Evolutionary conservation across 768 basidiomycete genomes (phyloP).

Genomic region (Mycena olivaceomarginata): DNA sequence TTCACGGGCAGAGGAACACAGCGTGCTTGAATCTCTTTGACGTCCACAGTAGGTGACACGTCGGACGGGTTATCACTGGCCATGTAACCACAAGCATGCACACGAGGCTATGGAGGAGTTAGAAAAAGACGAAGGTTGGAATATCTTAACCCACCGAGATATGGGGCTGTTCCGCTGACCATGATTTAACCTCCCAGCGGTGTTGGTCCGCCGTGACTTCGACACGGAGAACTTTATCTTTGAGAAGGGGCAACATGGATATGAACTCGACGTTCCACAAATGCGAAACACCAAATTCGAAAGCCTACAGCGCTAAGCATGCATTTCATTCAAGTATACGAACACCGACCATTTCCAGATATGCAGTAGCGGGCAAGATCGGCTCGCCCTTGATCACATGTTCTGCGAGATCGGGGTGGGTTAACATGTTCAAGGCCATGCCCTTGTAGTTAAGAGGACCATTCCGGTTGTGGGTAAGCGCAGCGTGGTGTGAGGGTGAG

Average conservation of each 20-base stretch:
- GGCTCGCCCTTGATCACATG: not conserved
- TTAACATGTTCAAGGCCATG: conserved; percentile 3
- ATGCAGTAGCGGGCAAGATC: conserved; percentile 1
- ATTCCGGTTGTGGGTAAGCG: not conserved
- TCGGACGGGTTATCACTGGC: not conserved
- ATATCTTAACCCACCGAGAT: not conserved
- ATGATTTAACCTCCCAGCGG: conserved; percentile 5
- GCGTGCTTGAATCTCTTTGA: not conserved
- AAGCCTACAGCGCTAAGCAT: not conserved
- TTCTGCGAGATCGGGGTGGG: not conserved
- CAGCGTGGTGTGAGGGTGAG: not conserved
- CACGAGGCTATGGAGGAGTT: not conserved
- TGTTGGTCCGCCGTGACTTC: not conserved
- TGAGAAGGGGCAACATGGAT: not conserved
- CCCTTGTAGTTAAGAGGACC: conserved; percentile 2
- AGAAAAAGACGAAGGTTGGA: not conserved
- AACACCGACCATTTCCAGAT: not conserved
- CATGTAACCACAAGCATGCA: conserved; percentile 9
- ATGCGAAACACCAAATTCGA: not conserved
- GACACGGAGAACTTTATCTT: not conserved
- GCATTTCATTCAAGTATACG: not conserved
- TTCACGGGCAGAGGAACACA: not conserved
- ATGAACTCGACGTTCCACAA: conserved; percentile 4
- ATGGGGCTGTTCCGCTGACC: not conserved
- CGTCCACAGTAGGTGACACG: not conserved